Evolutionary conservation across 2,329 filamentous ascomycete species (phyloP).

Genomic region (Ceratocystis lukuohia): DNA sequence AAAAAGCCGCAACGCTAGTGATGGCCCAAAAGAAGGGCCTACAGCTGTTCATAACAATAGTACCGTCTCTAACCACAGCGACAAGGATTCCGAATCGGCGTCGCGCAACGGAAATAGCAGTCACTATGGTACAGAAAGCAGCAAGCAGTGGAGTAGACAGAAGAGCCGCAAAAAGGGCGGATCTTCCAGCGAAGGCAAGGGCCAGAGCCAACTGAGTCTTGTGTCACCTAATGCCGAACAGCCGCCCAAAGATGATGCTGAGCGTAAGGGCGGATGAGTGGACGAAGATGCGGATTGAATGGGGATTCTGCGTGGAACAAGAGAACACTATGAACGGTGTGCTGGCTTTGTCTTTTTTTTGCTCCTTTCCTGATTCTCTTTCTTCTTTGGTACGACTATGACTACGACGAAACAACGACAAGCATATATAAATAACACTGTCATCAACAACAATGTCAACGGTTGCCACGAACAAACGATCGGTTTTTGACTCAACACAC

Average conservation of each 20-base stretch:
- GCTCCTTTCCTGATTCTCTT: background rate
- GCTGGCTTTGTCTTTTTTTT: background rate
- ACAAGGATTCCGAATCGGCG: constrained; percentile 37
- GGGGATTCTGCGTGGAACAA: background rate
- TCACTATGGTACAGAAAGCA: constrained; percentile 27
- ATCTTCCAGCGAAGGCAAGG: constrained; percentile 32
- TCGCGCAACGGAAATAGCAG: constrained; percentile 23
- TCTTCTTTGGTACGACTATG: background rate
- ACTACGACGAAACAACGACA: constrained; percentile 8
- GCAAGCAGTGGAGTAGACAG: constrained; percentile 43
- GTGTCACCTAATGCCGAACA: constrained; percentile 35
- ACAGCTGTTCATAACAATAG: background rate
- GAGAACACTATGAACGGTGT: background rate
- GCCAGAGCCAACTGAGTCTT: constrained; percentile 27
- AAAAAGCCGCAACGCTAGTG: constrained; percentile 11
- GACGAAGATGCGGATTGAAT: background rate
- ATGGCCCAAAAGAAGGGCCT: background rate
- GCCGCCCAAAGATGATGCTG: constrained; percentile 43
- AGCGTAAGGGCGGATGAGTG: constrained; percentile 48
- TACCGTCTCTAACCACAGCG: background rate
- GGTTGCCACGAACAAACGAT: background rate
- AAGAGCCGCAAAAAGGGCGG: constrained; percentile 39
- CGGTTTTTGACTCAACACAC: background rate
- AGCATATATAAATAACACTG: constrained; percentile 5
- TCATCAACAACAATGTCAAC: constrained; percentile 2